Conservation (phyloP, 805 yeast genomes). For the Candida fluviatilis region DNA sequence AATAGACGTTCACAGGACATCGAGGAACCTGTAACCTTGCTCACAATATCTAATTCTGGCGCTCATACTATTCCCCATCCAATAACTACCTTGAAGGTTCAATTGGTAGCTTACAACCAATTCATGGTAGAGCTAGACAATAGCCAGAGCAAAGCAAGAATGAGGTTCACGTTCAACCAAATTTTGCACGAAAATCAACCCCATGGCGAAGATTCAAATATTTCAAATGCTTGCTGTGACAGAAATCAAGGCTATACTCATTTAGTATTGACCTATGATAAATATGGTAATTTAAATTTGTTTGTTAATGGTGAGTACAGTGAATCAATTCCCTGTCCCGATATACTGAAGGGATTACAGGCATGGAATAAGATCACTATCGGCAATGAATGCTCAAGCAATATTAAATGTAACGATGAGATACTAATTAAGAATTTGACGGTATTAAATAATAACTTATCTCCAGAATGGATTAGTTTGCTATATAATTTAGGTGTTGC, state of each 20-base stretch:
- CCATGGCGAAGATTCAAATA: slow-evolving; percentile 2
- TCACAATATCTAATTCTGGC: slow-evolving; percentile 21
- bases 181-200: slow-evolving; percentile 9
- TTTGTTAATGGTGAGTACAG: slow-evolving; percentile 48
- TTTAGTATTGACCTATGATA: slow-evolving; percentile 35
- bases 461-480: slow-evolving; percentile 50
- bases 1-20: slow-evolving; percentile 10
- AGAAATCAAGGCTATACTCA: slow-evolving; percentile 23
- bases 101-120: slow-evolving; percentile 25
- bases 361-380: slow-evolving; percentile 35
- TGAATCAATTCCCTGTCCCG: slow-evolving; percentile 39
- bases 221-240: no score
- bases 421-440: slow-evolving; percentile 34
- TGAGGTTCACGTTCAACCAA: slow-evolving; percentile 33
- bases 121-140: slow-evolving; percentile 26
- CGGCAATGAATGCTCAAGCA: slow-evolving; percentile 18
- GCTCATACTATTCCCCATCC: slow-evolving; percentile 9
- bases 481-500: slow-evolving; percentile 45
- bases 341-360: slow-evolving; percentile 20
- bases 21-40: slow-evolving; percentile 16
- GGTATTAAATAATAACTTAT: slow-evolving; percentile 31
- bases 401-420: slow-evolving; percentile 16
- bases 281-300: slow-evolving; percentile 35
- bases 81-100: slow-evolving; percentile 20
- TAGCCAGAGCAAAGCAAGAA: slow-evolving; percentile 18